phyloP scores from a whole-genome alignment of 106 monocot genomes.

The Phalaenopsis aphrodite region DNA sequence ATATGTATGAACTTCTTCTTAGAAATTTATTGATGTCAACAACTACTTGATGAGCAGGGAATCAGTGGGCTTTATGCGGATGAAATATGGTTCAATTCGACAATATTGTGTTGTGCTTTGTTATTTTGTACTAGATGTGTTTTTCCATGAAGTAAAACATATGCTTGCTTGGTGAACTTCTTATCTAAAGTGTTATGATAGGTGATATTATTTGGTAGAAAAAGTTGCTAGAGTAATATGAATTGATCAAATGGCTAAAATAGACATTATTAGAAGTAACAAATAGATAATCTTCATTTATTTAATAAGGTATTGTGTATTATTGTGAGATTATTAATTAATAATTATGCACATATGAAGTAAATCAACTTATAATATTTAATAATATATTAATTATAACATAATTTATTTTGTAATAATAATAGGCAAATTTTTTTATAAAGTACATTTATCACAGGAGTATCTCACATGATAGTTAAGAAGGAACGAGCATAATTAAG shows the following conservation, averaged over 20 bases:
- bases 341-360: not conserved
- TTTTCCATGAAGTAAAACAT: not conserved
- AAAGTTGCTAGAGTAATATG: not conserved
- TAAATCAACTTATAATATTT: not conserved
- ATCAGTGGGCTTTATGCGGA: not conserved
- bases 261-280: not conserved
- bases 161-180: not conserved
- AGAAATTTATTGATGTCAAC: not conserved
- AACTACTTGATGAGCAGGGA: not conserved
- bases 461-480: not conserved
- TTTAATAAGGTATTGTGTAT: not conserved
- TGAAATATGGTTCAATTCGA: not conserved
- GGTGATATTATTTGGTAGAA: not conserved
- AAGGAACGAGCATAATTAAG: not conserved
- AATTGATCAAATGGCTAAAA: not conserved
- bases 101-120: not conserved
- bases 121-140: not conserved
- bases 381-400: not conserved
- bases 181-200: constrained; percentile 2
- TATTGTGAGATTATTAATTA: not conserved
- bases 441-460: not conserved
- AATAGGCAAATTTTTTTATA: too few species aligned
- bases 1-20: not conserved
- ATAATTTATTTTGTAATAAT: not conserved
- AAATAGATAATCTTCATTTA: not conserved